phyloP scores from a whole-genome alignment of 352 stramenopile species.

The Paralagenidium karlingii region DNA sequence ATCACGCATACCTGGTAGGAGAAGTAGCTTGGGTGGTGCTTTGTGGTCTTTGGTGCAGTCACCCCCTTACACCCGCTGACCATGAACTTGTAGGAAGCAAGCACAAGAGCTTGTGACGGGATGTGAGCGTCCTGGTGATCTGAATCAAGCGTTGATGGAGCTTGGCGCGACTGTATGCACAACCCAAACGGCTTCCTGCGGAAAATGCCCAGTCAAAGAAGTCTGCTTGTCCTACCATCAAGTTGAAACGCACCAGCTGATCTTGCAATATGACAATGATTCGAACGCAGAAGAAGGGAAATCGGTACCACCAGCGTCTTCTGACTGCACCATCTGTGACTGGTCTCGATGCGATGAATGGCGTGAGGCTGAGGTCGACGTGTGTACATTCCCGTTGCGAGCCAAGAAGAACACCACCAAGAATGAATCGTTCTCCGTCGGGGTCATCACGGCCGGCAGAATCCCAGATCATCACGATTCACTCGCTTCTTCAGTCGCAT shows the following conservation, averaged over 20 bases:
- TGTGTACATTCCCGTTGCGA: constrained; percentile 60
- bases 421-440: constrained; percentile 63
- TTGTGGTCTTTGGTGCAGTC: background rate
- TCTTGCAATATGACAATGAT: too few relatives aligned
- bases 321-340: constrained; percentile 72
- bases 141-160: constrained; percentile 99
- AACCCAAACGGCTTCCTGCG: constrained; percentile 66
- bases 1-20: constrained; percentile 84
- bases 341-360: constrained; percentile 37
- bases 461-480: constrained; percentile 1
- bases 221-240: constrained; percentile 66
- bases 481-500: background rate
- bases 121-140: constrained; percentile 72
- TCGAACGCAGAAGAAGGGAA: too few relatives aligned
- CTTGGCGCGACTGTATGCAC: constrained; percentile 94
- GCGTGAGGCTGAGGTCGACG: constrained; percentile 14
- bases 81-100: constrained; percentile 22
- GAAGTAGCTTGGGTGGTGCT: background rate
- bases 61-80: too few relatives aligned
- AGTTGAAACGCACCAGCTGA: constrained; percentile 3
- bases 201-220: constrained; percentile 39
- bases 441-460: constrained; percentile 38
- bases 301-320: too few relatives aligned
- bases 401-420: constrained; percentile 66
- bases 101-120: constrained; percentile 50